phyloP scores from a whole-genome alignment of 805 yeast genomes.

The Komagataella pastoris region DNA sequence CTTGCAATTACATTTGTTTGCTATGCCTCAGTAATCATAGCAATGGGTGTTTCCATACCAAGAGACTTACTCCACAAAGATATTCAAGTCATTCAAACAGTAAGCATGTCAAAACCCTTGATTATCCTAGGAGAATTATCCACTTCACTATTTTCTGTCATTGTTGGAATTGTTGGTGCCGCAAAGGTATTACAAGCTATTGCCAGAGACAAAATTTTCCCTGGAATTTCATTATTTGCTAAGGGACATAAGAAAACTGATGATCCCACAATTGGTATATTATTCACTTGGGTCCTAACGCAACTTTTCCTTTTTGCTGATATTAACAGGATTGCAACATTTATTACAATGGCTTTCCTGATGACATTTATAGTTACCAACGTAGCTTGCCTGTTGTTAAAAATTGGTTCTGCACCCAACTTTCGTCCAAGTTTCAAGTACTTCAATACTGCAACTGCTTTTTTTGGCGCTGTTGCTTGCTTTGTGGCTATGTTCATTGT shows the following conservation, averaged over 20 bases:
- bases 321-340: constrained; percentile 86
- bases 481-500: constrained; percentile 86
- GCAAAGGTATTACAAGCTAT: constrained; percentile 86
- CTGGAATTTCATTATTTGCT: constrained; percentile 56
- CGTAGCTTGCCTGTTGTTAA: constrained; percentile 80
- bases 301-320: constrained; percentile 83
- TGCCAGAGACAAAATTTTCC: constrained; percentile 79
- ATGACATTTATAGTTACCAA: constrained; percentile 95
- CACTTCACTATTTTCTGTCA: constrained; percentile 82
- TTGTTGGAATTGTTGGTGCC: constrained; percentile 94
- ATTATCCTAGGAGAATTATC: constrained; percentile 84
- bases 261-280: constrained; percentile 54
- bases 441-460: constrained; percentile 74
- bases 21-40: constrained; percentile 67
- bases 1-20: constrained; percentile 61
- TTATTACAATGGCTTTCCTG: constrained; percentile 92
- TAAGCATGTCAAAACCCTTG: constrained; percentile 52
- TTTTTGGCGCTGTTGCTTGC: constrained; percentile 57
- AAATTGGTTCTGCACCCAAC: constrained; percentile 92
- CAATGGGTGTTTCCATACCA: constrained; percentile 73
- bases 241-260: constrained; percentile 26
- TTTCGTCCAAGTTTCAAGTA: constrained; percentile 91
- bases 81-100: constrained; percentile 75
- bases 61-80: constrained; percentile 66
- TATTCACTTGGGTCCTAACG: constrained; percentile 70